Percentiles rank a stretch among this genome's conserved stretches.
phyloP scores from a whole-genome alignment of 345 rosid species.

The Eucalyptus victrix region DNA sequence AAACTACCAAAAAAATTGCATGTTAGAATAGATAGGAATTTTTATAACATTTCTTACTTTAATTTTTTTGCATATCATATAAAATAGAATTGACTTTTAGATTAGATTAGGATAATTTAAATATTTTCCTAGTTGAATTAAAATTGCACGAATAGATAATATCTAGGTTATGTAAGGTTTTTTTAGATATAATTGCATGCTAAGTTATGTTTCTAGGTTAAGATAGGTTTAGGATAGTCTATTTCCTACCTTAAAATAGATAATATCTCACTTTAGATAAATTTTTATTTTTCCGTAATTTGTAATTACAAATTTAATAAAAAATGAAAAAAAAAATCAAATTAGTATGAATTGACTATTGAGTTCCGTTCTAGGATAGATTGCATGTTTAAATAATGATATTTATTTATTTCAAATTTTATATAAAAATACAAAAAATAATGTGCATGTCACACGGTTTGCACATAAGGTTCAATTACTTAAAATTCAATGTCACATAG shows the following conservation, averaged over 20 bases:
- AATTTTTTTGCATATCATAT: background rate
- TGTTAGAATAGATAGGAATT: background rate
- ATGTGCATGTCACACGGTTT: background rate
- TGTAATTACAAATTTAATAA: no score
- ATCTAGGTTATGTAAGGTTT: background rate
- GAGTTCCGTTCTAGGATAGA: background rate
- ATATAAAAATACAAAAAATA: background rate
- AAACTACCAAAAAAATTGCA: background rate
- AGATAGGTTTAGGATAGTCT: no score
- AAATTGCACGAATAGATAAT: background rate
- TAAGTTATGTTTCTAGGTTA: background rate
- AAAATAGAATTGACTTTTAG: background rate
- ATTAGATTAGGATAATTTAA: background rate
- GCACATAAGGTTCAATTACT: background rate
- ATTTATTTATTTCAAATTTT: no score
- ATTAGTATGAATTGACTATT: background rate
- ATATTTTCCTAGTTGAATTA: background rate
- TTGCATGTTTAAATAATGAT: background rate
- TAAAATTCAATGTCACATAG: background rate
- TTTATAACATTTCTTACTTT: no score
- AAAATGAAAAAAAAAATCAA: no score
- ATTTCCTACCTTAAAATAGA: background rate
- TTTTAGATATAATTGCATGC: background rate
- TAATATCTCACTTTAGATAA: background rate
- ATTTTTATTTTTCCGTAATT: no score